Evolutionary conservation across 164 flowering plant species (phyloP).

Genomic region (Berberis vulgaris): DNA sequence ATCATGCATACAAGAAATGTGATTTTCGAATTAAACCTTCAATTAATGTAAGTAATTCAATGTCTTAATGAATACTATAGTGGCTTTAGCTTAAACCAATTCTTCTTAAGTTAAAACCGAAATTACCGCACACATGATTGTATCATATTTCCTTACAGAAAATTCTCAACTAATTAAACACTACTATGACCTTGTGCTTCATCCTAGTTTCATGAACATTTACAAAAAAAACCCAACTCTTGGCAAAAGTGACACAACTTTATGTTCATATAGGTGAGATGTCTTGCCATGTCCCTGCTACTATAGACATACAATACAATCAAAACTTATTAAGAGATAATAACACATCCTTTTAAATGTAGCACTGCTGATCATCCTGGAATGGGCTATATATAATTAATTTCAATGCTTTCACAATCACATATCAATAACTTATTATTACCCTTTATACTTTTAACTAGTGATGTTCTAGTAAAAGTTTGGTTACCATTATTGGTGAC

Average conservation of each 20-base stretch:
- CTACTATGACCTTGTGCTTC: neutral
- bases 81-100: neutral
- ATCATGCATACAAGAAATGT: too few species aligned
- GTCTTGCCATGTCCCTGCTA: too few species aligned
- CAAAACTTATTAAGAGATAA: neutral
- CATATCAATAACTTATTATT: too few species aligned
- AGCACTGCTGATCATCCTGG: neutral
- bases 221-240: neutral
- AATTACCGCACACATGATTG: neutral
- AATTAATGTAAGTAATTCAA: too few species aligned
- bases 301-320: too few species aligned
- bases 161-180: neutral
- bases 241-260: neutral
- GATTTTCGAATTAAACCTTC: too few species aligned
- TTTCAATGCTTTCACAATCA: neutral
- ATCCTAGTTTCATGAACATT: constrained; percentile 1
- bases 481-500: neutral
- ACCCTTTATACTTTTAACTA: too few species aligned
- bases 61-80: too few species aligned
- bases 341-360: neutral
- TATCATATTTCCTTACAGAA: neutral
- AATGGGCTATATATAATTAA: neutral
- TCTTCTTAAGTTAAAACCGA: neutral
- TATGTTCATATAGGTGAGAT: neutral
- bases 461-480: neutral